Evolutionary conservation across 1,284 basidiomycete species (phyloP).

Genomic region (Irpex sp.): DNA sequence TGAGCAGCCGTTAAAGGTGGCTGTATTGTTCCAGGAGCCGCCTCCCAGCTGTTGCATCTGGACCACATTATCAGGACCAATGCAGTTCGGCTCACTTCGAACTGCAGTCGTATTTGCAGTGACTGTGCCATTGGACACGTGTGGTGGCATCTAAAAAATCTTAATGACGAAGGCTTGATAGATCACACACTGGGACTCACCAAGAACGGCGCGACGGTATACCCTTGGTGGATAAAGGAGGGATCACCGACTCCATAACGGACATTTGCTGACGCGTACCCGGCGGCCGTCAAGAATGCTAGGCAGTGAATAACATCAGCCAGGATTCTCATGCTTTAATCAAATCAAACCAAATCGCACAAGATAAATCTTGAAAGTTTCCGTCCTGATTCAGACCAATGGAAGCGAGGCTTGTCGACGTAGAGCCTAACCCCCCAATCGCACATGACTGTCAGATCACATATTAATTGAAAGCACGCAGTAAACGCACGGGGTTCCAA

Average conservation of each 20-base stretch:
- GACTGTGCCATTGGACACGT: conserved; percentile 32
- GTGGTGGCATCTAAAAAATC: conserved; percentile 15
- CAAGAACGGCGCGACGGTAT: conserved; percentile 41
- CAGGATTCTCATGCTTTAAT: not conserved
- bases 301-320: not conserved
- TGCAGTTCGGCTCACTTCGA: conserved; percentile 38
- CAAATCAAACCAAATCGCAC: conserved; percentile 20
- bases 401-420: conserved; percentile 28
- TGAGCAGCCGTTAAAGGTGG: conserved; percentile 33
- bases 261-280: conserved; percentile 44
- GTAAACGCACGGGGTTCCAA: conserved; percentile 29
- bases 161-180: not conserved
- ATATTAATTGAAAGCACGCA: not conserved
- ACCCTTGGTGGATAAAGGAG: conserved; percentile 36
- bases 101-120: conserved; percentile 42
- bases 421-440: conserved; percentile 25
- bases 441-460: not conserved
- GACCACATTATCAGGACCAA: conserved; percentile 25
- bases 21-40: conserved; percentile 37
- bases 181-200: conserved; percentile 21
- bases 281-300: conserved; percentile 49
- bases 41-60: conserved; percentile 18
- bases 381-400: conserved; percentile 39
- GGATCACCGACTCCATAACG: conserved; percentile 40
- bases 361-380: conserved; percentile 40